These are phyloP conservation scores for Pisolithus sp. DNA, from an alignment of 768 basidiomycete species.

Conservation along the genomic window DNA sequence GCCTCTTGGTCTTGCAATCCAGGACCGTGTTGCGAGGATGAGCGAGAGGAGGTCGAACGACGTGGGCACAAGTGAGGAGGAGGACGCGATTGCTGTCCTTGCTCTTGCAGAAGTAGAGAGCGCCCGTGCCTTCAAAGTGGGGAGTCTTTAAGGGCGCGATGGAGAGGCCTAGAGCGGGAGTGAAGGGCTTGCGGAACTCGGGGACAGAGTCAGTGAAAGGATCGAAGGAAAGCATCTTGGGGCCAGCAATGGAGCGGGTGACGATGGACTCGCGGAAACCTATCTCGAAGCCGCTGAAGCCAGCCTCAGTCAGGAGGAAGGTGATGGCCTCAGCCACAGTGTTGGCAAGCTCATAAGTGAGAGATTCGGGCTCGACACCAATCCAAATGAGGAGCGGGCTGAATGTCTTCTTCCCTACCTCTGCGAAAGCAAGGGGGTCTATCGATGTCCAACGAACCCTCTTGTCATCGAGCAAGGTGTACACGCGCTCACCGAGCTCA, in stretches of 20 bases:
- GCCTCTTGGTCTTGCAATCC: slow-evolving; percentile 17
- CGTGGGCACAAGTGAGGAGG: slow-evolving; percentile 31
- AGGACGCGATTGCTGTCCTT: slow-evolving; percentile 13
- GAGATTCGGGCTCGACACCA: slow-evolving; percentile 21
- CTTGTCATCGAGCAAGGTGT: slow-evolving; percentile 15
- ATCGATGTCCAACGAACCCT: background rate
- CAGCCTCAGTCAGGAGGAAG: background rate
- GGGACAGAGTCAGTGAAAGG: background rate
- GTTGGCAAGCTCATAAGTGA: slow-evolving; percentile 11
- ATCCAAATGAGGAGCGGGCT: slow-evolving; percentile 18
- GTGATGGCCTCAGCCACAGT: background rate
- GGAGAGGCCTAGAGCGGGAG: slow-evolving; percentile 28
- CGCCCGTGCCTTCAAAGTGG: slow-evolving; percentile 32
- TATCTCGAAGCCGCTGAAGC: slow-evolving; percentile 19
- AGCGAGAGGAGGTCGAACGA: slow-evolving; percentile 20
- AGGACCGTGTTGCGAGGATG: slow-evolving; percentile 6
- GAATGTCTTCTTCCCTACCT: slow-evolving; percentile 2
- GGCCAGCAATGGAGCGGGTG: background rate
- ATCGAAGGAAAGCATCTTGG: background rate
- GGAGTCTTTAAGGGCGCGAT: slow-evolving; percentile 29
- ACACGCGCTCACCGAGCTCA: too few species aligned
- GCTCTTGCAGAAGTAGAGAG: slow-evolving; percentile 18
- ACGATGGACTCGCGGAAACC: slow-evolving; percentile 10
- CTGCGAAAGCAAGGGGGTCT: too few species aligned
- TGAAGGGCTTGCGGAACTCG: background rate